Evolutionary conservation across 352 stramenopile genomes (phyloP), one percentile per base, ranked within the genome.

Genomic region (Globisporangium abappressorium): DNA sequence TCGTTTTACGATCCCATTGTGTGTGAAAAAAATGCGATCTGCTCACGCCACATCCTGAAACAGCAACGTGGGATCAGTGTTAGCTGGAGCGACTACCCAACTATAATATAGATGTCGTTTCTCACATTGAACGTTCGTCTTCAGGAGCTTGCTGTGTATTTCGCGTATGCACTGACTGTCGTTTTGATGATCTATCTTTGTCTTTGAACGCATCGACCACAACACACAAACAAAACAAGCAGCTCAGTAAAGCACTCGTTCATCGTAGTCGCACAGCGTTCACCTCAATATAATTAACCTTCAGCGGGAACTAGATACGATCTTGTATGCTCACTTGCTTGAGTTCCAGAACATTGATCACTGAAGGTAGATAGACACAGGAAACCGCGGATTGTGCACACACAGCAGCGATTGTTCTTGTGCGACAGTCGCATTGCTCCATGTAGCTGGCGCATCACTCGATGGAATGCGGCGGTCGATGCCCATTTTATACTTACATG

Each of bases 351-450:
- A 2, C 38, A 46, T 22, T 24, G 5, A 20, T 65, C 43, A 80
- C 24, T 66, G 65, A 7, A 71, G 73, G 64, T 73, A 76, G 69
- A 91, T 84, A 24, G 73, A 84, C n/a, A 88, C 41, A 12, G 82
- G 80, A 57, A 75, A 85, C 3, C 65, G 47, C 9, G 74, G 72
- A 47, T 89, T 87, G 66, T 84, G 71, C 20, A 89, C 49, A 12
- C 61, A 72, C 53, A 64, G 49, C 30, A 91, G 65, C 12, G 80
- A 80, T 64, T 76, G 41, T n/a, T 78, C 77, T 3, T 63, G 64
- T 30, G 83, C 24, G 15, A 87, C 76, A 12, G 80, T 61, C 8
- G 75, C 70, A 49, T 85, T 88, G 65, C 72, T 73, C 77, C 70
- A 87, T 22, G 71, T 51, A 1, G 38, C 69, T 11, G 76, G 9